Percentiles rank a stretch among this genome's conserved stretches.
Evolutionary conservation across 2,329 filamentous ascomycete species (phyloP).

Genomic region (Teratosphaeria viscida): DNA sequence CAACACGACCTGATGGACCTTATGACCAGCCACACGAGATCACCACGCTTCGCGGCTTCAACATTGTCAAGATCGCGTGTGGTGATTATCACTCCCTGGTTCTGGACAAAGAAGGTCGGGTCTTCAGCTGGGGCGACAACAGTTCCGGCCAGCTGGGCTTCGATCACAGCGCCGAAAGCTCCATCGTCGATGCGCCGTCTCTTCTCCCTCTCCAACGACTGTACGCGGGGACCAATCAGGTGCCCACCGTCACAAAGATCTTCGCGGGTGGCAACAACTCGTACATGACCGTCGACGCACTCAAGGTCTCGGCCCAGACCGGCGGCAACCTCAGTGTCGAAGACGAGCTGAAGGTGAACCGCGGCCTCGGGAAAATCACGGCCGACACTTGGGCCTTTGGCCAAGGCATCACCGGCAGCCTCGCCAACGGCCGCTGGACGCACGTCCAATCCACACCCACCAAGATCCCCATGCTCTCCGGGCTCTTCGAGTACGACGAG

Average conservation of each 20-base stretch:
- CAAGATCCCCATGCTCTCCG: conserved; percentile 75
- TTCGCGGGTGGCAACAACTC: conserved; percentile 79
- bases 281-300: conserved; percentile 77
- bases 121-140: conserved; percentile 89
- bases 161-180: conserved; percentile 51
- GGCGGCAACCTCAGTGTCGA: conserved; percentile 7
- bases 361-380: conserved; percentile 46
- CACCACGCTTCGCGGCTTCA: conserved; percentile 56
- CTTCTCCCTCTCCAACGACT: conserved; percentile 60
- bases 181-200: conserved; percentile 58
- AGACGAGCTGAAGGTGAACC: conserved; percentile 22
- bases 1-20: conserved; percentile 61
- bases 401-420: conserved; percentile 68
- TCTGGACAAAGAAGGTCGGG: conserved; percentile 61
- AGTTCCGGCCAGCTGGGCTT: conserved; percentile 84
- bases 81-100: conserved; percentile 82
- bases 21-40: conserved; percentile 81
- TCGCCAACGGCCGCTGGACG: conserved; percentile 82
- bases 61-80: conserved; percentile 64
- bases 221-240: conserved; percentile 49
- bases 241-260: conserved; percentile 61
- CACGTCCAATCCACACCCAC: conserved; percentile 68
- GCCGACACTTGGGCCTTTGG: conserved; percentile 82
- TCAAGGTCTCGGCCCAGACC: conserved; percentile 41
- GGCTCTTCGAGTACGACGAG: conserved; percentile 82